phyloP scores from a whole-genome alignment of 306 rosid genomes.

The Sicyos baderoa region DNA sequence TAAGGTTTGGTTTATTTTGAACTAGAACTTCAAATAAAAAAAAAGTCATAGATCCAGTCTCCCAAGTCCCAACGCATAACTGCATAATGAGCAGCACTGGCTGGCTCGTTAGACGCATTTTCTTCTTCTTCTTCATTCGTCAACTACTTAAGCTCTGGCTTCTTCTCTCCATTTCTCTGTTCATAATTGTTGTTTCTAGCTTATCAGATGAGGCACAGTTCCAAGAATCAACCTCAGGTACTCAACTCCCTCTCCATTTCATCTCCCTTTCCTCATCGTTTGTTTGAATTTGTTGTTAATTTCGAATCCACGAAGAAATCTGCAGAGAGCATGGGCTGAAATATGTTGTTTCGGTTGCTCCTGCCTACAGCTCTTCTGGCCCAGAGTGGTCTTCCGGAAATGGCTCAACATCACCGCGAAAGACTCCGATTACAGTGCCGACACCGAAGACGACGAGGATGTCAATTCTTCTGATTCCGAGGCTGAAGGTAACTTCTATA shows the following conservation, averaged over 20 bases:
- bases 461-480: slow-evolving; percentile 38
- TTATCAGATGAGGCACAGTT: slow-evolving; percentile 41
- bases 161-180: neutral
- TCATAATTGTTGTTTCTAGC: neutral
- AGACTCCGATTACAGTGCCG: slow-evolving; percentile 62
- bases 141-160: slow-evolving; percentile 6
- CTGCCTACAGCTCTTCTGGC: slow-evolving; percentile 73
- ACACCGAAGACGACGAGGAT: slow-evolving; percentile 48
- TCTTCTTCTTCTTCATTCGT: slow-evolving; percentile 7
- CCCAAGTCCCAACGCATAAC: too few relatives aligned
- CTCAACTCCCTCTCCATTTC: neutral
- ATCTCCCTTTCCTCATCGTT: neutral
- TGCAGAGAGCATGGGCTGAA: slow-evolving; percentile 72
- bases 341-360: slow-evolving; percentile 48
- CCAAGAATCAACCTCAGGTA: slow-evolving; percentile 51
- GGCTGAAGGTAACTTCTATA: slow-evolving; percentile 33
- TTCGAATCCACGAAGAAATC: slow-evolving; percentile 39
- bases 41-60: too few relatives aligned
- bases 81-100: neutral
- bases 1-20: too few relatives aligned
- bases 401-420: slow-evolving; percentile 57
- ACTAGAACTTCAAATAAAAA: too few relatives aligned
- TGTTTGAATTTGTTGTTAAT: slow-evolving; percentile 24
- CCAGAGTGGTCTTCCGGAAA: slow-evolving; percentile 59
- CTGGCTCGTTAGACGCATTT: slow-evolving; percentile 2